Percentiles rank a stretch among this genome's conserved stretches.
Evolutionary conservation across 495 filamentous ascomycete species (phyloP).

Genomic region (Neurospora sp.): DNA sequence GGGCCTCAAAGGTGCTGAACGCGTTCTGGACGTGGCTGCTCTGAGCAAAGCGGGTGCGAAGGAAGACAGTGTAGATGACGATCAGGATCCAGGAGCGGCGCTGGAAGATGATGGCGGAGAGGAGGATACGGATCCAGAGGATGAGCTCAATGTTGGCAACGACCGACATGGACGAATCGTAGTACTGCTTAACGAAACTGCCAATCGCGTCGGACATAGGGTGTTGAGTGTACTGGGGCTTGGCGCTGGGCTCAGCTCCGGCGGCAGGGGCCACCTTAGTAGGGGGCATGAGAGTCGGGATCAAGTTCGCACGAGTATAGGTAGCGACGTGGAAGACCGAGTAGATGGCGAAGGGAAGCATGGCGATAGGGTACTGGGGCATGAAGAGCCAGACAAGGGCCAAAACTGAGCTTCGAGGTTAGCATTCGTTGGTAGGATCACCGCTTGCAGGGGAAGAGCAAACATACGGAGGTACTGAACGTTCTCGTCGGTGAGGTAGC

Average conservation of each 20-base stretch:
- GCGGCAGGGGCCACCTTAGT: conserved; percentile 28
- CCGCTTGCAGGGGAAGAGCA: not conserved
- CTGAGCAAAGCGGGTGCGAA: conserved; percentile 82
- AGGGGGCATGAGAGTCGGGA: conserved; percentile 50
- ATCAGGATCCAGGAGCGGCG: conserved; percentile 85
- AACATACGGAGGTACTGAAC: conserved; percentile 89
- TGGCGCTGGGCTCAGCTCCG: conserved; percentile 49
- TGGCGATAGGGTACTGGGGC: conserved; percentile 77
- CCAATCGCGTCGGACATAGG: conserved; percentile 73
- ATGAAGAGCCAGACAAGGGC: conserved; percentile 91
- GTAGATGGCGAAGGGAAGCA: conserved; percentile 93
- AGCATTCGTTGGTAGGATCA: conserved; percentile 5
- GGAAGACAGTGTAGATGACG: conserved; percentile 77
- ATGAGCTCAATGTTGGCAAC: conserved; percentile 66
- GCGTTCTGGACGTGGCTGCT: conserved; percentile 82
- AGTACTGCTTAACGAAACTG: conserved; percentile 93
- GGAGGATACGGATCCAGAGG: conserved; percentile 72
- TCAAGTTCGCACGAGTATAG: conserved; percentile 60
- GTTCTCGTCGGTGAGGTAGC: conserved; percentile 79
- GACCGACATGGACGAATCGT: conserved; percentile 78
- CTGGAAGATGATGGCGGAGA: conserved; percentile 73
- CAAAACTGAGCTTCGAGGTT: conserved; percentile 51
- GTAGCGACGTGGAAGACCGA: conserved; percentile 96
- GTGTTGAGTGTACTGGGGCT: conserved; percentile 52
- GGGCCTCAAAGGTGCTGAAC: conserved; percentile 58